A percentile compares a stretch with the other conserved stretches of the same genome.
Conservation (phyloP, 2,329 filamentous ascomycete species). For the Chlorencoelia australis region DNA sequence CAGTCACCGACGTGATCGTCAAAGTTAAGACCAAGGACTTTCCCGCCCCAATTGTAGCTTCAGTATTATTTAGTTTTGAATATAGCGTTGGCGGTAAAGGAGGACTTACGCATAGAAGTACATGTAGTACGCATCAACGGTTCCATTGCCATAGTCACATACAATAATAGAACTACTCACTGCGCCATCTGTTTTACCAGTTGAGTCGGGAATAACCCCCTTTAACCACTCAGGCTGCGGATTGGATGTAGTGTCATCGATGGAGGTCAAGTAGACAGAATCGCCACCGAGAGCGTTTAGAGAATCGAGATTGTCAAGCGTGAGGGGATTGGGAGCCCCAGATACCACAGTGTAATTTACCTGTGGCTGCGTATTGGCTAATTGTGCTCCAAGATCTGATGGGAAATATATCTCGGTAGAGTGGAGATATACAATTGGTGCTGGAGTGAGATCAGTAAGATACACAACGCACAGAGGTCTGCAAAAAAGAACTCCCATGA, state of each 20-base stretch:
- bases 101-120: constrained; percentile 16
- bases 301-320: constrained; percentile 34
- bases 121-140: constrained; percentile 19
- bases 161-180: constrained; percentile 59
- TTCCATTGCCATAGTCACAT: constrained; percentile 48
- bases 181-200: constrained; percentile 32
- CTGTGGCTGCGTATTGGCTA: constrained; percentile 33
- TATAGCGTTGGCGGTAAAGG: neutral
- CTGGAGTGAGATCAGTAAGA: constrained; percentile 20
- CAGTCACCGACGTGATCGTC: constrained; percentile 47
- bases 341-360: constrained; percentile 31
- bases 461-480: neutral
- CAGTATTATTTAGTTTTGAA: neutral
- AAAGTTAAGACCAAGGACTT: constrained; percentile 6
- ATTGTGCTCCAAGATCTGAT: constrained; percentile 35
- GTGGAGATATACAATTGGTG: constrained; percentile 38
- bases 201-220: constrained; percentile 38
- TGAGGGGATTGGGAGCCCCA: constrained; percentile 27
- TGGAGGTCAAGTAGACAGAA: constrained; percentile 35
- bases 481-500: neutral
- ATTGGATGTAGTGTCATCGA: constrained; percentile 32
- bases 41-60: constrained; percentile 11
- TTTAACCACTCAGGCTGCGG: constrained; percentile 33
- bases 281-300: constrained; percentile 30
- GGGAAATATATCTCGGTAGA: constrained; percentile 36